Evolutionary conservation across 305 asterid genomes (phyloP).

Genomic region (Fraxinus platypoda): DNA sequence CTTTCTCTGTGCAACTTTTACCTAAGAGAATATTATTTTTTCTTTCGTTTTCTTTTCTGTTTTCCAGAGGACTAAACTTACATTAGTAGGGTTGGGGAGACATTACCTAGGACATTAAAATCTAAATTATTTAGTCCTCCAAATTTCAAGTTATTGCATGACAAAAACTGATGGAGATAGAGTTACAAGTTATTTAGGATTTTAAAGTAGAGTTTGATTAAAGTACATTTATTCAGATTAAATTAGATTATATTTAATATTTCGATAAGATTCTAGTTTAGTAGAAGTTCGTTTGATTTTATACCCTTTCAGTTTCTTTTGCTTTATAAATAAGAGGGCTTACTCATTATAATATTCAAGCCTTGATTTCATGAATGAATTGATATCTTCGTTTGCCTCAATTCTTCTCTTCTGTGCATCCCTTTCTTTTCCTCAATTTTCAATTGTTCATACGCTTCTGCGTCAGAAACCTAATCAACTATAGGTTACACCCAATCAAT

Average conservation of each 20-base stretch:
- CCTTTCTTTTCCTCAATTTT: not conserved
- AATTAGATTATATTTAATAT: too few relatives aligned
- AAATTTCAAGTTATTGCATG: not conserved
- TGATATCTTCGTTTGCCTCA: not conserved
- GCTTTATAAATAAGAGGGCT: not conserved
- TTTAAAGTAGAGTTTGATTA: not conserved
- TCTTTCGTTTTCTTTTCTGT: not conserved
- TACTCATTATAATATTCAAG: not conserved
- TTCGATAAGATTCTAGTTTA: not conserved
- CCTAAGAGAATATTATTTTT: not conserved
- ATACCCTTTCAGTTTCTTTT: not conserved
- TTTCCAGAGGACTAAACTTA: not conserved
- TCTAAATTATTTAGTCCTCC: not conserved
- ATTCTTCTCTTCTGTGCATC: not conserved
- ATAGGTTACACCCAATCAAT: not conserved
- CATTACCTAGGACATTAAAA: not conserved
- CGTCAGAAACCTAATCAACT: too few relatives aligned
- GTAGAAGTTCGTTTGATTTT: too few relatives aligned
- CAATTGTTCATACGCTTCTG: not conserved
- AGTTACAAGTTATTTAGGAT: not conserved
- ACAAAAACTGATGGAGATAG: not conserved
- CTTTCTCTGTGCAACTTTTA: not conserved
- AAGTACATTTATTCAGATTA: too few relatives aligned
- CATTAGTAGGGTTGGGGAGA: not conserved
- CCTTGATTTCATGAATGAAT: not conserved